A percentile compares a stretch with the other conserved stretches of the same genome.
phyloP scores from a whole-genome alignment of 345 rosid species.

The Melaleuca quinquenervia region DNA sequence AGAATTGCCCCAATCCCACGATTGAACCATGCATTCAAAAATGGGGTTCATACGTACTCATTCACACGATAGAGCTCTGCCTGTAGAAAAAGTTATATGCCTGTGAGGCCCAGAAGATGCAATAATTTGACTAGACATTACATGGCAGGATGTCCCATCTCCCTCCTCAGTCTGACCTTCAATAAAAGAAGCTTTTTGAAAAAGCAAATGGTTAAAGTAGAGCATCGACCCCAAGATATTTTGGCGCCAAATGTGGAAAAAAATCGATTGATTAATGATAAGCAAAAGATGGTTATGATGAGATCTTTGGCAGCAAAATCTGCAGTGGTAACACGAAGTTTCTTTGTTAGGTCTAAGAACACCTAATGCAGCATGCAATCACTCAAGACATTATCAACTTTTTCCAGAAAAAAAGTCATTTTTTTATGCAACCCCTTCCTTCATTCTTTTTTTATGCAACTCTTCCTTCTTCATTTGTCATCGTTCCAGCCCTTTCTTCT shows the following conservation, averaged over 20 bases:
- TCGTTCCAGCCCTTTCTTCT: neutral
- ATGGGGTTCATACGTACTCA: neutral
- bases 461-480: neutral
- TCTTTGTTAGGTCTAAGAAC: no score
- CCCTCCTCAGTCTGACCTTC: no score
- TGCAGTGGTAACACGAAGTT: no score
- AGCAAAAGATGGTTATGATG: no score
- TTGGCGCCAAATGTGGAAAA: neutral
- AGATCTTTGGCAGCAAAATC: no score
- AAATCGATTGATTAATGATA: no score
- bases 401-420: fast-evolving
- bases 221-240: neutral
- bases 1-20: neutral
- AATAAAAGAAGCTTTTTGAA: neutral
- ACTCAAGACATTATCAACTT: no score
- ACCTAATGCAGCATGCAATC: no score
- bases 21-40: neutral
- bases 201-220: neutral
- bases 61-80: neutral
- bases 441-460: neutral
- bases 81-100: neutral
- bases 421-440: neutral
- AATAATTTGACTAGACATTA: no score
- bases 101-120: neutral
- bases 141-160: neutral